Evolutionary conservation across 2,329 filamentous ascomycete genomes (phyloP).

Genomic region (Alternaria sp.): DNA sequence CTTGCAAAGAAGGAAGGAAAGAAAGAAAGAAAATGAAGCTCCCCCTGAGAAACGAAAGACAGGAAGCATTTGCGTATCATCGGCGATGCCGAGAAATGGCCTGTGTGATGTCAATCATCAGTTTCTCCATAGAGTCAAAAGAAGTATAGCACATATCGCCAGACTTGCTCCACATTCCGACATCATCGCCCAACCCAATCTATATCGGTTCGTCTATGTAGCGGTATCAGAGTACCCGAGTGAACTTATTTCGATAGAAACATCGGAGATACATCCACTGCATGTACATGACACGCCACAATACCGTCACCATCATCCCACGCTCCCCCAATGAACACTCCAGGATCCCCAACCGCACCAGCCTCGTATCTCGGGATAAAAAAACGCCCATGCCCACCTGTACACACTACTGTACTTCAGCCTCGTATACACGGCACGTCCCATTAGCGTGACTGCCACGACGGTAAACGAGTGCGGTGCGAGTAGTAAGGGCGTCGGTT

Average conservation of each 20-base stretch:
- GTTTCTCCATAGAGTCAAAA: background rate
- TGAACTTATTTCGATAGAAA: background rate
- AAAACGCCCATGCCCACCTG: background rate
- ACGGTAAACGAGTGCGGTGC: background rate
- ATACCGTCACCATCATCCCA: background rate
- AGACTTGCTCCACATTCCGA: background rate
- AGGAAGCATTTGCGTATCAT: too few species aligned
- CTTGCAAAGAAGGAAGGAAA: background rate
- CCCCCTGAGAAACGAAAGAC: background rate
- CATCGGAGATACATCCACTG: background rate
- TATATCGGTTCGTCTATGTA: background rate
- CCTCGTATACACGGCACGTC: conserved; percentile 1
- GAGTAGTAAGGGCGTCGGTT: background rate
- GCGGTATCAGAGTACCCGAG: background rate
- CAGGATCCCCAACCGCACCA: background rate
- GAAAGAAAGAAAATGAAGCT: background rate
- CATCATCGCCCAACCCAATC: background rate
- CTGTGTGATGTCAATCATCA: background rate
- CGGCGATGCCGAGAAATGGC: background rate
- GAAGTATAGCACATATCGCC: background rate
- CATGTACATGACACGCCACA: background rate
- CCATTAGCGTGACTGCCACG: conserved; percentile 1
- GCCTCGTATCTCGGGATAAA: conserved; percentile 1
- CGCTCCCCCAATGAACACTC: background rate
- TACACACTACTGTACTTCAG: background rate